These are phyloP conservation scores for Apiospora saccharicola DNA, from an alignment of 2,329 filamentous ascomycete species.

Conservation along the genomic window DNA sequence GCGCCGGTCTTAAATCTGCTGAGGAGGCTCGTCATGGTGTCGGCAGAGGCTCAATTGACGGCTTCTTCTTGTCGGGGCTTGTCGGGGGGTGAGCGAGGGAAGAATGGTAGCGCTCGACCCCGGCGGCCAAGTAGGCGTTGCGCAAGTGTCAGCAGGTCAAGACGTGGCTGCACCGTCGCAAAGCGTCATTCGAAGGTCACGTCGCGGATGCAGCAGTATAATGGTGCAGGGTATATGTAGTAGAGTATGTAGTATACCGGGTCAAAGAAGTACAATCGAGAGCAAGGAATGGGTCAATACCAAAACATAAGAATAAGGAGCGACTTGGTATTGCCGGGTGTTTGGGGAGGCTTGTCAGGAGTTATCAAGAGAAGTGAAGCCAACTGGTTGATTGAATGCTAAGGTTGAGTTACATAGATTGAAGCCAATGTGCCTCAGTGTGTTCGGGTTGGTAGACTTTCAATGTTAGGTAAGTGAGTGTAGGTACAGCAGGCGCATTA, in stretches of 20 bases:
- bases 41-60: constrained; percentile 15
- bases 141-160: constrained; percentile 20
- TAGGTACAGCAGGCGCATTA: neutral
- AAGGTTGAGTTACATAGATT: neutral
- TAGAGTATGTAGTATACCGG: neutral
- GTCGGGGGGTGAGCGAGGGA: constrained; percentile 18
- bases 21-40: constrained; percentile 26
- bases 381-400: neutral
- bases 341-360: neutral
- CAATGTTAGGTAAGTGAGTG: neutral
- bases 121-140: constrained; percentile 18
- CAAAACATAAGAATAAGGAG: constrained; percentile 14
- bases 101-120: constrained; percentile 8
- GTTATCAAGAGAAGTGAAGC: neutral
- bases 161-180: constrained; percentile 15
- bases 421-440: constrained; percentile 6
- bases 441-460: neutral
- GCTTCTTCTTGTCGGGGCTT: neutral
- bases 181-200: constrained; percentile 16
- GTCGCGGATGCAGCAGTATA: neutral
- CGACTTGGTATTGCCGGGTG: neutral
- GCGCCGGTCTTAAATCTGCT: constrained; percentile 27
- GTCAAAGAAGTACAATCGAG: constrained; percentile 11
- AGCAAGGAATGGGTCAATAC: neutral
- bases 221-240: neutral